phyloP scores from a whole-genome alignment of 768 basidiomycete genomes.

The Termitomyces eurrhizus region DNA sequence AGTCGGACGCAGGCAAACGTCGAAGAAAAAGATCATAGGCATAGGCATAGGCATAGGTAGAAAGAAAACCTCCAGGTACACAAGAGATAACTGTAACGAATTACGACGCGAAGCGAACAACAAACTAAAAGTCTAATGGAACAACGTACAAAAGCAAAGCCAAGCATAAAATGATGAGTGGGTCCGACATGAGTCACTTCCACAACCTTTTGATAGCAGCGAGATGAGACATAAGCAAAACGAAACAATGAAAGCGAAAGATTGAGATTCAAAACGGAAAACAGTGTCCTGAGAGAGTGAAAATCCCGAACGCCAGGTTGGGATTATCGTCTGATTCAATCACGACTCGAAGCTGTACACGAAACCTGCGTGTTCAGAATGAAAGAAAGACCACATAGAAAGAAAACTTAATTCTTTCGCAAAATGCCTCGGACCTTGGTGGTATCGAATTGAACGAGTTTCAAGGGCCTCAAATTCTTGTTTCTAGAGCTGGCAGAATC shows the following conservation, averaged over 20 bases:
- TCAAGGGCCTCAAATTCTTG: conserved; percentile 55
- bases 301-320: conserved; percentile 12
- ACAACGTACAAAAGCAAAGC: background rate
- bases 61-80: background rate
- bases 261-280: background rate
- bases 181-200: background rate
- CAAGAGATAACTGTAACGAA: background rate
- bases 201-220: background rate
- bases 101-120: background rate
- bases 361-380: conserved; percentile 43
- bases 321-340: conserved; percentile 26
- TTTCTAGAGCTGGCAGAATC: conserved; percentile 27
- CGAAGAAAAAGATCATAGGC: no score
- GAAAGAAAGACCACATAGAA: conserved; percentile 62
- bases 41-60: background rate
- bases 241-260: conserved; percentile 8
- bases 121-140: background rate
- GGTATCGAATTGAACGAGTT: conserved; percentile 60
- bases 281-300: conserved; percentile 5
- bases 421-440: conserved; percentile 56
- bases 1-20: background rate
- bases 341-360: conserved; percentile 37
- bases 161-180: background rate
- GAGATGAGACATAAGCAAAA: conserved; percentile 7
- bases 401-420: conserved; percentile 52